Conservation (phyloP, 2,329 filamentous ascomycete species). For the Colletotrichum endophyticum region DNA sequence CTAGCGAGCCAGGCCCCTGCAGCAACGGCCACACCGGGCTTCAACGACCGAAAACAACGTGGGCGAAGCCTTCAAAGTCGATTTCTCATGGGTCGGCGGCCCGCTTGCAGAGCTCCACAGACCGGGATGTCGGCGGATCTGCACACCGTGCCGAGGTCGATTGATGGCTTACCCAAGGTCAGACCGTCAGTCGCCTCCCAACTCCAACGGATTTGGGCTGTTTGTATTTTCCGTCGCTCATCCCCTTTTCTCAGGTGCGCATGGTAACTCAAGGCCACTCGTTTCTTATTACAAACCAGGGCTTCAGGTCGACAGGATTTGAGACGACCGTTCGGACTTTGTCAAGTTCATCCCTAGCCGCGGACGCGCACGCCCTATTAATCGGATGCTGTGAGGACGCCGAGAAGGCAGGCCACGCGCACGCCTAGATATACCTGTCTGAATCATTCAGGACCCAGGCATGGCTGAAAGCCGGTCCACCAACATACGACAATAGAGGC, state of each 20-base stretch:
- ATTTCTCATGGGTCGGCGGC: neutral
- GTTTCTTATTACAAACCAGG: conserved; percentile 8
- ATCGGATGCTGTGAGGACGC: neutral
- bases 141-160: conserved; percentile 14
- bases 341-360: neutral
- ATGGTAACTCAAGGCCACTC: neutral
- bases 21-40: neutral
- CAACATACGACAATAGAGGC: neutral
- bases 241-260: neutral
- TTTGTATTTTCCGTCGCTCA: neutral
- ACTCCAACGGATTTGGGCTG: conserved; percentile 16
- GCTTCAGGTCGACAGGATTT: neutral
- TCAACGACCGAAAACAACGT: neutral
- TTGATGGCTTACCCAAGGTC: neutral
- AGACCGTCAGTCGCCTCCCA: neutral
- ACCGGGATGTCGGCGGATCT: conserved; percentile 6
- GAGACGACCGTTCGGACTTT: neutral
- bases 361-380: neutral
- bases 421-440: neutral
- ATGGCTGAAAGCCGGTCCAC: neutral
- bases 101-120: neutral
- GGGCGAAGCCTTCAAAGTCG: neutral
- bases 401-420: neutral
- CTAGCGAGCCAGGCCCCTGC: neutral
- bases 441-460: neutral